Evolutionary conservation across 2,329 filamentous ascomycete genomes (phyloP), one percentile per base, ranked within the genome.

Genomic region (Aspergillus brunneoviolaceus): DNA sequence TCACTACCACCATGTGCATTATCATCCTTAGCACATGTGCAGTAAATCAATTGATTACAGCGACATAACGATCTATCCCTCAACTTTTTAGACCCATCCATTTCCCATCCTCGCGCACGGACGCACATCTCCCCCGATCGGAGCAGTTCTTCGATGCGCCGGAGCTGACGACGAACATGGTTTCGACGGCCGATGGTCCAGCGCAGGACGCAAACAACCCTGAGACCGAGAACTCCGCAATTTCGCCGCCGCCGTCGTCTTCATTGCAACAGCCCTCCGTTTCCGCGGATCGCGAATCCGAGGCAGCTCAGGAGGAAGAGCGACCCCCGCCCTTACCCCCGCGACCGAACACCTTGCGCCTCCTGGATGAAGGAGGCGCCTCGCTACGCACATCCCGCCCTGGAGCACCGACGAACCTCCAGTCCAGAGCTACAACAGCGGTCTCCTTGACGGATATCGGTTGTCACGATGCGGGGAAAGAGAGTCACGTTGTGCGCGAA

Each of bases 361-460:
- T 76, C 39, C 65, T 78, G 49, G 71, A 74, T 61, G 71, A 73
- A 62, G 73, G 72, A 67, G 67, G 60, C 63, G 60, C 68, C 51
- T 67, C 72, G 62, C 60, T 76, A 50, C 68, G 74, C 49, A 61
- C 74, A 11, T 69, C 73, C 4, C 74, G 74, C 27, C 72, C 71
- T 31, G 60, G 69, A n/a, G 63, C 70, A 31, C 72, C 73, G 55
- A 66, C 75, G 29, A 71, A 67, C 33, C 67, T 82, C 25, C 77
- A 80, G 59, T 87, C 89, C 1, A 87, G 86, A 60, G 87, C 94
- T 51, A 97, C 93, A 3, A 97, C 92, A 0, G 92, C 92, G 10
- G 72, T 98, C 14, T 94, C 92, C 0, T 84, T 91, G 16, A 84
- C 92, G 63, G 92, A 94, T 66, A 88, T 93, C 58, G 89, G 91